Percentiles rank a stretch among this genome's conserved stretches.
Conservation (phyloP, 345 rosid species). For the Luvunga scandens region DNA sequence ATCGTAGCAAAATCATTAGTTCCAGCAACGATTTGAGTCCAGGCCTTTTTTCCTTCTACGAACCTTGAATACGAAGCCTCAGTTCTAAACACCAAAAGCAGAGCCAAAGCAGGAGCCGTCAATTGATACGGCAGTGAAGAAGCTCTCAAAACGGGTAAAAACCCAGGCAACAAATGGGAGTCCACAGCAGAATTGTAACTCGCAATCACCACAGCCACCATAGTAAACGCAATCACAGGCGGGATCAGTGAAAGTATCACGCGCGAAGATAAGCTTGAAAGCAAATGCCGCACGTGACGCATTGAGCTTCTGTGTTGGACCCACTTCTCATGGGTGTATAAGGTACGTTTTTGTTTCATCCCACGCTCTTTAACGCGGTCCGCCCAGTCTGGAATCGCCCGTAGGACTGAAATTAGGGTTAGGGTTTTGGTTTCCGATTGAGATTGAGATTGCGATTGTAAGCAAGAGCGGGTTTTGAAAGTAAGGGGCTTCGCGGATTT, state of each 20-base stretch:
- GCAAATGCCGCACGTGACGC: conserved; percentile 79
- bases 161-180: conserved; percentile 50
- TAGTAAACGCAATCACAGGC: conserved; percentile 75
- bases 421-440: conserved; percentile 14
- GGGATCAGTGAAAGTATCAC: conserved; percentile 85
- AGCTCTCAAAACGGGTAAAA: conserved; percentile 68
- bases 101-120: conserved; percentile 87
- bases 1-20: conserved; percentile 71
- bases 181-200: conserved; percentile 70
- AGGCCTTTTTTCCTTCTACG: conserved; percentile 76
- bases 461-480: conserved; percentile 28
- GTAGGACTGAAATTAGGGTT: conserved; percentile 53
- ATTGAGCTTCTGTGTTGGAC: conserved; percentile 80
- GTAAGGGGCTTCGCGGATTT: conserved; percentile 20
- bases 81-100: conserved; percentile 83
- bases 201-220: conserved; percentile 58
- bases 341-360: conserved; percentile 63
- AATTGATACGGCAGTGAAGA: conserved; percentile 87
- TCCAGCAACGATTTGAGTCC: conserved; percentile 74
- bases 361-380: conserved; percentile 78
- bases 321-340: conserved; percentile 84
- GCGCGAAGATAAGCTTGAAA: conserved; percentile 71
- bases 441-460: conserved; percentile 24
- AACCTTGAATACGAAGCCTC: conserved; percentile 96
- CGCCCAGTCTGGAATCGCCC: conserved; percentile 83